Percentiles rank a stretch among this genome's conserved stretches.
Conservation (phyloP, 805 yeast genomes). For the Saccharomycopsis selenospora region DNA sequence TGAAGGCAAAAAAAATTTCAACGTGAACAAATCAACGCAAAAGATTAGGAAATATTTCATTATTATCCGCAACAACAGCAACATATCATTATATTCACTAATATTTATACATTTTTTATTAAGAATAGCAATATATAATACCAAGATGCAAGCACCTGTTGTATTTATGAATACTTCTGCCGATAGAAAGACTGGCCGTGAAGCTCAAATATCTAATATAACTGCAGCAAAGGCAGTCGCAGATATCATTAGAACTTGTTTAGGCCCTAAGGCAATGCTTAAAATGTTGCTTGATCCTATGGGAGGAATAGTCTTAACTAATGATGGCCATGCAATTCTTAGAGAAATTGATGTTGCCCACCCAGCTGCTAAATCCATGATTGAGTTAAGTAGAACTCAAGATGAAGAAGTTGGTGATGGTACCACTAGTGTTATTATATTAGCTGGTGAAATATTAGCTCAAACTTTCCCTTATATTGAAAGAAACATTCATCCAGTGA, state of each 20-base stretch:
- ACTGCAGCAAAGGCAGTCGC: constrained; percentile 99
- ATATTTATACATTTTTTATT: no score
- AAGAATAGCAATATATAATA: no score
- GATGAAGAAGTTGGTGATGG: constrained; percentile 95
- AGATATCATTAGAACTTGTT: constrained; percentile 93
- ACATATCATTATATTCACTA: no score
- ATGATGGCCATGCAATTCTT: constrained; percentile 97
- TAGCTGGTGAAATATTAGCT: constrained; percentile 95
- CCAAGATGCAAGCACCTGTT: constrained; percentile 72
- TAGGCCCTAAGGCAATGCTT: constrained; percentile 98
- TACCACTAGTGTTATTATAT: constrained; percentile 91
- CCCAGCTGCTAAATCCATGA: constrained; percentile 99
- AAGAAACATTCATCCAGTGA: constrained; percentile 93
- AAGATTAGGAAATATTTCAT: no score
- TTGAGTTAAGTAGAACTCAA: constrained; percentile 92
- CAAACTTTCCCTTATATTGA: constrained; percentile 85
- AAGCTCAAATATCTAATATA: constrained; percentile 93
- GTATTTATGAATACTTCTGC: constrained; percentile 80
- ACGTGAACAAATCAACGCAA: no score
- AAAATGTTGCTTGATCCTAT: constrained; percentile 94
- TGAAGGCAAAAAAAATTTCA: no score
- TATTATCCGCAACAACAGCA: no score
- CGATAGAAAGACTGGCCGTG: constrained; percentile 92
- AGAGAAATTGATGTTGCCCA: constrained; percentile 97
- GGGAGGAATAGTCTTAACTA: constrained; percentile 93